Evolutionary conservation across 352 stramenopile genomes (phyloP).

Genomic region (Thalassiosira sp.): DNA sequence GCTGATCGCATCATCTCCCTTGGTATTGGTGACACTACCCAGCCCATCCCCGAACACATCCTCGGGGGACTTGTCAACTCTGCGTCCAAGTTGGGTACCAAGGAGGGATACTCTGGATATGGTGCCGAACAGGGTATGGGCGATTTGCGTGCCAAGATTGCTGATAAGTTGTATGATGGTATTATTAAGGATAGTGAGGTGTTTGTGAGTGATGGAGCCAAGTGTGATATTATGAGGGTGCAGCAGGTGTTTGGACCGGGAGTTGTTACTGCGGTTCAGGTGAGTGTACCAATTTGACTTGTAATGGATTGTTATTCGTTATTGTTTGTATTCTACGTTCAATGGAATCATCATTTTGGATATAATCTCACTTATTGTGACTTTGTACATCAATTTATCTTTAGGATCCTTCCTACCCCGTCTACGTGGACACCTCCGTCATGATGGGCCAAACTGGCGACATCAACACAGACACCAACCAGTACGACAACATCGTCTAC

Average conservation of each 20-base stretch:
- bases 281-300: slow-evolving; percentile 4
- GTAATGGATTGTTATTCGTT: not conserved
- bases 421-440: slow-evolving; percentile 88
- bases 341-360: no score
- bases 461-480: slow-evolving; percentile 80
- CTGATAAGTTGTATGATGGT: slow-evolving; percentile 84
- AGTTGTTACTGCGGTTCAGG: slow-evolving; percentile 85
- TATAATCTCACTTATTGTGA: no score
- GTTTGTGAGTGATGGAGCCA: slow-evolving; percentile 88
- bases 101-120: slow-evolving; percentile 87
- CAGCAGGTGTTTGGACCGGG: slow-evolving; percentile 88
- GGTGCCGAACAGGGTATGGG: slow-evolving; percentile 85
- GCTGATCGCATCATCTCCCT: slow-evolving; percentile 85
- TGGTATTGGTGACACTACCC: slow-evolving; percentile 88
- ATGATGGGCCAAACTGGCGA: slow-evolving; percentile 86
- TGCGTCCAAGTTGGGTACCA: slow-evolving; percentile 83
- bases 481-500: slow-evolving; percentile 90
- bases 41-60: slow-evolving; percentile 86
- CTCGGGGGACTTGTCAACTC: slow-evolving; percentile 82
- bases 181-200: slow-evolving; percentile 86
- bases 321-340: no score
- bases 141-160: slow-evolving; percentile 84
- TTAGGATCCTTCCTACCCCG: slow-evolving; percentile 87
- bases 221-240: slow-evolving; percentile 88
- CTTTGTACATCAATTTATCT: slow-evolving; percentile 8